Evolutionary conservation across 257 asterid genomes (phyloP).

Genomic region (Nyctanthes arbortristis): DNA sequence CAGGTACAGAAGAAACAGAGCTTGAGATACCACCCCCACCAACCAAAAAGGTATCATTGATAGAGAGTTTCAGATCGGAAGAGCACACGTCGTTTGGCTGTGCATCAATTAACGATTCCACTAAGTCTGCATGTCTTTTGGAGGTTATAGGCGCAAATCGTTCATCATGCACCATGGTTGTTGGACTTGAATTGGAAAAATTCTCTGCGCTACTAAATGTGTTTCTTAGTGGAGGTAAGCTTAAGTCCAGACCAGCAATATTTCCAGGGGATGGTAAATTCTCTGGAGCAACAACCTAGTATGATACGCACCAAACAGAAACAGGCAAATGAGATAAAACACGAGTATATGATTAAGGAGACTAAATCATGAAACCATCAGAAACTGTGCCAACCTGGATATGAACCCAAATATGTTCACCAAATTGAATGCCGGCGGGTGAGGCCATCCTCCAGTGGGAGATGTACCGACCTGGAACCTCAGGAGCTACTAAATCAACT

Average conservation of each 20-base stretch:
- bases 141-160: slow-evolving; percentile 25
- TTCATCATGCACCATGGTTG: slow-evolving; percentile 36
- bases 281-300: slow-evolving; percentile 66
- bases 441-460: slow-evolving; percentile 94
- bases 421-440: slow-evolving; percentile 82
- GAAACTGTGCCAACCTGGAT: slow-evolving; percentile 59
- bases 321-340: not conserved
- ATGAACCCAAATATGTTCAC: slow-evolving; percentile 94
- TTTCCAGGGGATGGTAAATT: slow-evolving; percentile 37
- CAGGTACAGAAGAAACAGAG: slow-evolving; percentile 10
- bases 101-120: slow-evolving; percentile 30
- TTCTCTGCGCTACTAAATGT: slow-evolving; percentile 35
- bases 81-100: slow-evolving; percentile 47
- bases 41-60: slow-evolving; percentile 61
- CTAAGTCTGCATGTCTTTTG: slow-evolving; percentile 34
- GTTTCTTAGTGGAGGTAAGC: slow-evolving; percentile 60
- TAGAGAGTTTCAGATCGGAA: slow-evolving; percentile 78
- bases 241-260: slow-evolving; percentile 63
- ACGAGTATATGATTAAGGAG: not conserved
- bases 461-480: slow-evolving; percentile 75
- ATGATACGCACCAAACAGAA: not conserved
- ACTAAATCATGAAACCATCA: not conserved
- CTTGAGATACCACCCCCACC: slow-evolving; percentile 24
- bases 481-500: slow-evolving; percentile 79
- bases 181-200: slow-evolving; percentile 30